Base-by-base conservation (phyloP, 345 rosid species). In the Triadica sebifera region DNA sequence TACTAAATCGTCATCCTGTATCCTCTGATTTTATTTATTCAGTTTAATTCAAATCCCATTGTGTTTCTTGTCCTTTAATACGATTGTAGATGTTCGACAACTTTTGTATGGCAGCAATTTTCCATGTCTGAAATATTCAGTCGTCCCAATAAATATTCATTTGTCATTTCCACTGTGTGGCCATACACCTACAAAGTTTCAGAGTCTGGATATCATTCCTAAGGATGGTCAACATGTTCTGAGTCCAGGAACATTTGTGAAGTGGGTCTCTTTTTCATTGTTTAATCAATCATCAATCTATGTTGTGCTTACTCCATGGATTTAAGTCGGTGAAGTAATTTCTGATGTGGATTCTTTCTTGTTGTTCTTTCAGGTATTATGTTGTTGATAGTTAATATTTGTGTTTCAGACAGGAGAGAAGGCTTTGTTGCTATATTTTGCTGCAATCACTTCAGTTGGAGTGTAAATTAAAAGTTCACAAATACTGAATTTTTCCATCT, bases 361-460 rank as follows among this genome's bases (percentile, higher is more conserved):
- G 50, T 39, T 2, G 41, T 46, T 22, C 8, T 49, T 34, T 5
- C 98, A 78, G 98, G 98, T 92, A 82, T 16, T 46, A 67, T 74
- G 43, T 49, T 68, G 65, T 41, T 49, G n/a, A 20, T 20, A 7
- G 52, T 67, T 49, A 20, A 34, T 64, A 39, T 70, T n/a, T 70
- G 61, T 73, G 57, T 61, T 29, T 52, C 16, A 3, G 38, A 41
- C 29, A 41, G 37, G n/a, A 67, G 25, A 25, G 24, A 46, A 67
- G 45, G 45, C 64, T 74, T 56, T 45, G 63, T 50, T 74, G 75
- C 43, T 73, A 19, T 6, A 39, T 46, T 65, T 24, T 47, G 29
- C 49, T 37, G 46, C 13, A n/a, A 62, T 29, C 24, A 46, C 55
- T 50, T 73, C 20, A 58, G 16, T 57, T 71, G 56, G 8, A 55